Conservation (phyloP, 2,329 filamentous ascomycete genomes). For the Aspergillus sergii region DNA sequence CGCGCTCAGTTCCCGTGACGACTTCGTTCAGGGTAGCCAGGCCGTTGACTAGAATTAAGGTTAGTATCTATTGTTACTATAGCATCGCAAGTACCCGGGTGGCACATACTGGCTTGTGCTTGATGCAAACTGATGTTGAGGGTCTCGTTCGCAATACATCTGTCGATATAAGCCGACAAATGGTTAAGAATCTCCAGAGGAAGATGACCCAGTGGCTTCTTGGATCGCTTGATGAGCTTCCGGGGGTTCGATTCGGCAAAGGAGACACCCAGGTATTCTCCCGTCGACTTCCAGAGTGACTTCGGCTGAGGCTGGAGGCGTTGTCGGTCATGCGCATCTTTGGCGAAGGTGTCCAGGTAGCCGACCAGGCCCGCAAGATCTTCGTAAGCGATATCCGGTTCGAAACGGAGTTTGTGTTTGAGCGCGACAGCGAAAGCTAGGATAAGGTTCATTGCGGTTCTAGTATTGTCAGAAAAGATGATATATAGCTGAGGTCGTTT, state of each 20-base stretch:
- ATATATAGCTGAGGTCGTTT: background rate
- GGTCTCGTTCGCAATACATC: conserved; percentile 52
- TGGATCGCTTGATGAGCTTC: conserved; percentile 73
- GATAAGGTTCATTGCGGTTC: conserved; percentile 72
- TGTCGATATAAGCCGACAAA: conserved; percentile 67
- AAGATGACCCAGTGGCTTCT: conserved; percentile 76
- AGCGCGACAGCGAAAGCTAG: conserved; percentile 75
- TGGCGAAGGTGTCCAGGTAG: conserved; percentile 76
- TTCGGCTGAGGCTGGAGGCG: conserved; percentile 43
- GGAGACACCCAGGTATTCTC: conserved; percentile 74
- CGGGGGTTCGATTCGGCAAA: conserved; percentile 78
- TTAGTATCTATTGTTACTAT: background rate
- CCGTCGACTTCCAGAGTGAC: conserved; percentile 63
- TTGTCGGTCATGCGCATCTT: conserved; percentile 53
- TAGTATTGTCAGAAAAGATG: conserved; percentile 19
- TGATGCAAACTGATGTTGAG: conserved; percentile 41
- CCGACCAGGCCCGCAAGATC: conserved; percentile 71
- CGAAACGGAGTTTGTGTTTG: conserved; percentile 82
- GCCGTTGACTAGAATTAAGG: conserved; percentile 52
- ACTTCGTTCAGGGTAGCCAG: conserved; percentile 71
- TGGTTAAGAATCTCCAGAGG: conserved; percentile 79
- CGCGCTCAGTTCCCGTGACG: conserved; percentile 71
- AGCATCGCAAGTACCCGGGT: background rate
- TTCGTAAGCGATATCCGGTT: conserved; percentile 76
- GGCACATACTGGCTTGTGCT: conserved; percentile 36